Conservation (phyloP, 805 yeast species). For the Torulaspora franciscae region DNA sequence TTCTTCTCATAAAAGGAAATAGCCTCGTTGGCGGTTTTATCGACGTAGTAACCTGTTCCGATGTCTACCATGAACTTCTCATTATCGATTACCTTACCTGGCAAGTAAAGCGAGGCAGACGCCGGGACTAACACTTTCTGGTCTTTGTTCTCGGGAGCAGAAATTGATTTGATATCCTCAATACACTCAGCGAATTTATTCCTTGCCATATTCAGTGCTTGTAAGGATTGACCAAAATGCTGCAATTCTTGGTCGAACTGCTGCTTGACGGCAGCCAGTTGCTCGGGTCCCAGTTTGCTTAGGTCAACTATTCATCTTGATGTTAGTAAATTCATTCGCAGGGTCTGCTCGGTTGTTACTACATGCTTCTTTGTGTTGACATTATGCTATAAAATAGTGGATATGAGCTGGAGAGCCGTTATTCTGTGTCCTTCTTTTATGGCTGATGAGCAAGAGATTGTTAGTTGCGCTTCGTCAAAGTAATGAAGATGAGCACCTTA, state of each 20-base stretch:
- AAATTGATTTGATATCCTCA: conserved; percentile 56
- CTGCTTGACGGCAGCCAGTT: conserved; percentile 74
- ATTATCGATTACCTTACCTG: conserved; percentile 66
- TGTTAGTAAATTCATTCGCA: conserved; percentile 1
- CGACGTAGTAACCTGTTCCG: conserved; percentile 94
- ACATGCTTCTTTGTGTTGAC: conserved; percentile 33
- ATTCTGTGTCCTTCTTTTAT: not conserved
- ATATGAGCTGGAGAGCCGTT: not conserved
- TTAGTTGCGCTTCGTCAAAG: not conserved
- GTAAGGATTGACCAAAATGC: conserved; percentile 77
- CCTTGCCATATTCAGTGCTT: conserved; percentile 79
- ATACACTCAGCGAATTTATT: conserved; percentile 77
- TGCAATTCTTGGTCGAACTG: conserved; percentile 81
- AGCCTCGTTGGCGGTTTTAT: conserved; percentile 66
- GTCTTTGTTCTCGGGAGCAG: conserved; percentile 39
- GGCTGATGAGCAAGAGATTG: not conserved
- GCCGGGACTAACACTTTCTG: conserved; percentile 74
- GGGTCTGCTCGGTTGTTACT: not conserved
- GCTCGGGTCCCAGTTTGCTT: conserved; percentile 71
- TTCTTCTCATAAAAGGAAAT: conserved; percentile 66
- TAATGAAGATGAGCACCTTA: not conserved
- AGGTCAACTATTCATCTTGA: conserved; percentile 48
- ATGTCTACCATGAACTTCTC: conserved; percentile 82
- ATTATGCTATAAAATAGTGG: conserved; percentile 8
- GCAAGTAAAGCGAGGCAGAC: conserved; percentile 82